Percentiles rank a stretch among this genome's conserved stretches.
These are phyloP conservation scores for Rhodomyrtus psidioides DNA, from an alignment of 441 rosid genomes.

Conservation along the genomic window DNA sequence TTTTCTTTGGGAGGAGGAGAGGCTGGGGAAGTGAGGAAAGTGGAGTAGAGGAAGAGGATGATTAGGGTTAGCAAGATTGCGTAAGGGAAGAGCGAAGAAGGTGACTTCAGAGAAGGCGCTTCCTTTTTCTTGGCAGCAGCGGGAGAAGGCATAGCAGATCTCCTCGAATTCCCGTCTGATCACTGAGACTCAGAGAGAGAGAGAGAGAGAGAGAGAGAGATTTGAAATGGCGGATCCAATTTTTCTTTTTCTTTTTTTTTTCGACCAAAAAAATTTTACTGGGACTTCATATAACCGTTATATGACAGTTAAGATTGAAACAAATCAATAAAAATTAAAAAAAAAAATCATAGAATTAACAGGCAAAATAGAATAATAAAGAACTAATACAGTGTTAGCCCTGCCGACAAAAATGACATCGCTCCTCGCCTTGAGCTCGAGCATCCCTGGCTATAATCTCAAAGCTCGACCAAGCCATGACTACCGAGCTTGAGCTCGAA, in stretches of 20 bases:
- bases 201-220: background rate
- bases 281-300: background rate
- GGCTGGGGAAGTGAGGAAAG: constrained; percentile 19
- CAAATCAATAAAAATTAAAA: fast-evolving
- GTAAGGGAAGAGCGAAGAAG: constrained; percentile 38
- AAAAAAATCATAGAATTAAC: background rate
- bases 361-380: background rate
- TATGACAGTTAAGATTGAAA: background rate
- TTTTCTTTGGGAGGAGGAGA: constrained; percentile 2
- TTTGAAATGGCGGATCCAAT: background rate
- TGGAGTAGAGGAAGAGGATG: constrained; percentile 34
- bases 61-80: constrained; percentile 17
- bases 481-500: background rate
- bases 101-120: constrained; percentile 25
- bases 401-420: fast-evolving
- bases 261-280: no score
- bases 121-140: background rate
- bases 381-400: background rate
- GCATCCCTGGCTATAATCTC: background rate
- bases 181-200: background rate
- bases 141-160: background rate
- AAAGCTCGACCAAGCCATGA: background rate
- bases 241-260: no score
- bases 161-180: background rate
- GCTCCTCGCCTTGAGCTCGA: fast-evolving